Base-by-base conservation (phyloP, 768 basidiomycete genomes). In the Hygrocybe coccinea region DNA sequence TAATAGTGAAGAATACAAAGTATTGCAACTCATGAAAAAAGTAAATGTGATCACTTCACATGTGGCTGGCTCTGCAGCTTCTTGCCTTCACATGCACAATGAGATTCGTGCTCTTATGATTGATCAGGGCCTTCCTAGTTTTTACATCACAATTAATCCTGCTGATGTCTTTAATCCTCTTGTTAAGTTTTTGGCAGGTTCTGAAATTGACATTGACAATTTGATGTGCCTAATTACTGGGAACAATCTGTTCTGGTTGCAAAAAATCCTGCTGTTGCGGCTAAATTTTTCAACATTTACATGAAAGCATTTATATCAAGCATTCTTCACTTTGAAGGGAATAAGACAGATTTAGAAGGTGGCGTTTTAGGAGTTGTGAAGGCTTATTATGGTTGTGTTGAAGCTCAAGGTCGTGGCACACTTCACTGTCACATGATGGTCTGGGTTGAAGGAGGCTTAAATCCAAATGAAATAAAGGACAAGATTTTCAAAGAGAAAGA, bases 91-190 rank as follows among this genome's bases (percentile, higher is more conserved):
- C 0, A 68, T 71, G 62, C 48, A 71, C 0, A 78, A 78, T 67
- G 69, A 78, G 57, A 75, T 77, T 19, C 47, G 67, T 2, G 65
- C 48, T 1, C 33, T 76, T 12, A 75, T 71, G 37, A 62, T 66
- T 5, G 57, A 64, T 1, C 56, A 67, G n/a, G 75, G 77, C 0
- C 9, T 74, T 1, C 76, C 75, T 4, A 70, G 60, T 21, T 74
- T 79, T 25, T 80, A 66, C 56, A 52, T 80, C 1, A 80, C 77
- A 0, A 68, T 77, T 3, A 79, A 79, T 63, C 77, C 77, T 19
- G 68, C 70, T 15, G 75, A 76, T 54, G 60, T 74, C 0, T 68
- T 74, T 35, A 76, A 73, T 60, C 76, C 76, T 1, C 1, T 79
- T 2, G 66, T 80, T 1, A 68, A 70, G 34, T 68, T 78, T 47